phyloP scores from a whole-genome alignment of 1,284 basidiomycete genomes.

The Irpex lacteus region DNA sequence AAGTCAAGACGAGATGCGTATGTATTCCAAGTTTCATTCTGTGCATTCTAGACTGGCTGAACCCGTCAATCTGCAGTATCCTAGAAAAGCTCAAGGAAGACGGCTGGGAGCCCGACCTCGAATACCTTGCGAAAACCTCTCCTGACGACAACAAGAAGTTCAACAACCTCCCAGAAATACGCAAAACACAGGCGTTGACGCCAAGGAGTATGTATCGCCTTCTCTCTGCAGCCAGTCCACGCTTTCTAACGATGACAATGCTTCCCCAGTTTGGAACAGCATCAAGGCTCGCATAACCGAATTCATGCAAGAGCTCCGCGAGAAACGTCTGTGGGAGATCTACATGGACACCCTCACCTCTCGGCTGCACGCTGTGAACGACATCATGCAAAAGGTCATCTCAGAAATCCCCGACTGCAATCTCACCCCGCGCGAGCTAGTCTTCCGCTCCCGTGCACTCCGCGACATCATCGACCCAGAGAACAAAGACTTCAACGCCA shows the following conservation, averaged over 20 bases:
- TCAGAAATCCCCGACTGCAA: not conserved
- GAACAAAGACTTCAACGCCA: not conserved
- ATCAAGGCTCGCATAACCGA: not conserved
- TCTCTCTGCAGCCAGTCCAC: not conserved
- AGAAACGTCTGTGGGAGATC: not conserved
- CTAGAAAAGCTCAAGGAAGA: not conserved
- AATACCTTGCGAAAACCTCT: not conserved
- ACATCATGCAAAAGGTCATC: not conserved
- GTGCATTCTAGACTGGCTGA: too few relatives aligned
- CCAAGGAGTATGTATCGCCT: not conserved
- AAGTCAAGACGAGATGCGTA: not conserved
- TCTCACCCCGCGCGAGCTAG: not conserved
- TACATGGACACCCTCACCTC: not conserved
- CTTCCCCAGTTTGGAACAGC: not conserved
- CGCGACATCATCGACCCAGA: not conserved
- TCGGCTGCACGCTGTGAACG: not conserved
- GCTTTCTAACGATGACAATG: not conserved
- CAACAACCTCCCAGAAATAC: not conserved
- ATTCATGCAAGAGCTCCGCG: not conserved
- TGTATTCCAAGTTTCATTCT: not conserved
- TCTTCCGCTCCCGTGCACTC: not conserved
- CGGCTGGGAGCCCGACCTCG: not conserved
- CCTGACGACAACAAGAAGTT: not conserved
- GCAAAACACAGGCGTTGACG: not conserved
- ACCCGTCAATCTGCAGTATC: not conserved